Evolutionary conservation across 495 filamentous ascomycete genomes (phyloP), one percentile per base, ranked within the genome.

Genomic region (Astrothelium macrocarpum): DNA sequence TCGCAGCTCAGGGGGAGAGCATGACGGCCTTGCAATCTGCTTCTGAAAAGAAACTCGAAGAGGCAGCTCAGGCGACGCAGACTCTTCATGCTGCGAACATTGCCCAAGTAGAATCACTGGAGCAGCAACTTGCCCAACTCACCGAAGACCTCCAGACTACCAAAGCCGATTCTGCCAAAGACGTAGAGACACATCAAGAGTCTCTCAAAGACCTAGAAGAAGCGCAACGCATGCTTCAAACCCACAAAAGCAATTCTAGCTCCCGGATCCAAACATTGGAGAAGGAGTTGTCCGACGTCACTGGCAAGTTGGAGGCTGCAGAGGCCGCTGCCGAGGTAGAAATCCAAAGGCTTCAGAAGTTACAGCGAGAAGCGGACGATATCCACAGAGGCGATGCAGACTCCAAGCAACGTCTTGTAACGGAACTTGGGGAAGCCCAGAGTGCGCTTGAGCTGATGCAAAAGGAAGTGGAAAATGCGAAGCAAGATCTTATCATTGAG

Each of bases 41-140:
- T 11, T 28, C 49, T 56, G 49, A 56, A 20, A 56, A 56, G 20
- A 56, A 56, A 20, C 49, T 56, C 49, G 49, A 56, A 56, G 49
- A 56, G 49, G 49, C 49, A 56, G 49, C 49, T 29, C 49, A 56
- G 29, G 49, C 49, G 7, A 56, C 49, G 10, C 49, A 56, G 49
- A 56, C 49, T 9, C 49, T 56, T 56, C 49, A 56, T 2, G 49
- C 12, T 5, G 49, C 49, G 9, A 56, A 56, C 16, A 25, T 28
- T 28, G 25, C 49, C 25, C 49, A 56, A 28, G 10, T 56, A 9
- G 49, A 56, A 5, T 56, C 49, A 10, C 25, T 56, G 25, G 25
- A 29, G 23, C 49, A 56, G 16, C 49, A 56, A 29, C 49, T 56
- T 29, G 25, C 3, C 2, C 7, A 56, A 16, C 49, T 56, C 23